Percentiles rank a stretch among this genome's conserved stretches.
Conservation (phyloP, 1,139 yeast species). For the Taiozyma onychis region DNA sequence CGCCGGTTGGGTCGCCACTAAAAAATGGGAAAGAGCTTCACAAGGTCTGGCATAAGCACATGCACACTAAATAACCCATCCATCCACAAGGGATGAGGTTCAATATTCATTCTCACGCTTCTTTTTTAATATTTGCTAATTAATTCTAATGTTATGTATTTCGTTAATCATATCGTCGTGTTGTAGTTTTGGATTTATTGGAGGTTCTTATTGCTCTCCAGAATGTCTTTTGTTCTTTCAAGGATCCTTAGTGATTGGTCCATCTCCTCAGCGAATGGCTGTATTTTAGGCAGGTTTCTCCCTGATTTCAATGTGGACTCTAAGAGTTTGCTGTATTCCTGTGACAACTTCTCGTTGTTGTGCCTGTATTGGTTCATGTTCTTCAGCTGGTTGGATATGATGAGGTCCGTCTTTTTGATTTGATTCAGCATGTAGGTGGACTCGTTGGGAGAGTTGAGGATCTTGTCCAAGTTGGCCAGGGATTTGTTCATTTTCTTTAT, state of each 20-base stretch:
- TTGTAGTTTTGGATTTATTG: slow-evolving; percentile 23
- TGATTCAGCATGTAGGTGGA: slow-evolving; percentile 11
- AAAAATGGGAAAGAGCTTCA: slow-evolving; percentile 50
- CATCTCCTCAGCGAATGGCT: slow-evolving; percentile 17
- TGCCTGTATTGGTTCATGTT: slow-evolving; percentile 6
- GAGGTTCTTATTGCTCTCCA: slow-evolving; percentile 20
- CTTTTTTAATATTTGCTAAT: neutral
- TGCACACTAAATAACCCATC: neutral
- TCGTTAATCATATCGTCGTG: too few species aligned
- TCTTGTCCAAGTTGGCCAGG: neutral
- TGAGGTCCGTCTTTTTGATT: slow-evolving; percentile 16
- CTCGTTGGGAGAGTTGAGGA: slow-evolving; percentile 4
- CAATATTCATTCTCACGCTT: neutral
- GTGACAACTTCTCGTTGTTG: slow-evolving; percentile 1
- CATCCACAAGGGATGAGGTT: neutral
- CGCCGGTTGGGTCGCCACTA: slow-evolving; percentile 65
- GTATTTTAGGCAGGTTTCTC: slow-evolving; percentile 6
- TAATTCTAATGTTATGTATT: neutral
- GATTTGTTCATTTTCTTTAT: neutral
- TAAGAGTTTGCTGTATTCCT: slow-evolving; percentile 10
- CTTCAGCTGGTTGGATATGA: slow-evolving; percentile 15
- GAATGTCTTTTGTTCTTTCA: slow-evolving; percentile 26
- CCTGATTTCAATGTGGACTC: slow-evolving; percentile 1
- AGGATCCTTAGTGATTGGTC: slow-evolving; percentile 26
- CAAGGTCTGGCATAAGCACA: slow-evolving; percentile 22